phyloP scores from a whole-genome alignment of 2,329 filamentous ascomycete species.

The Diaporthe aspalathi region DNA sequence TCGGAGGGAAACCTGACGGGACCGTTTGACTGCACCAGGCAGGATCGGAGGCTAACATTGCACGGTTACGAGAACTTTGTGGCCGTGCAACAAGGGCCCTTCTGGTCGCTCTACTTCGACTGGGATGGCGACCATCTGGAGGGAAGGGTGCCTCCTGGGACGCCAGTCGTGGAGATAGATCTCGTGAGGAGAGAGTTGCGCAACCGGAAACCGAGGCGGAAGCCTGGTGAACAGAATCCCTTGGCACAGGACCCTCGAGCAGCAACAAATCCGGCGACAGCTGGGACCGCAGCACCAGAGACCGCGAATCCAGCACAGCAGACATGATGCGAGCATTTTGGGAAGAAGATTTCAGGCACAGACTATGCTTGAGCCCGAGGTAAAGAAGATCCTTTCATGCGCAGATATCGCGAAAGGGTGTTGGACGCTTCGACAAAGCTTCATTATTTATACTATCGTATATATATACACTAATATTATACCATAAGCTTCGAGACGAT shows the following conservation, averaged over 20 bases:
- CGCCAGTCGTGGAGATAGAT: constrained; percentile 66
- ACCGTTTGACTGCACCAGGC: constrained; percentile 63
- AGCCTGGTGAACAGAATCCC: constrained; percentile 11
- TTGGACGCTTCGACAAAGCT: neutral
- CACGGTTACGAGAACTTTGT: constrained; percentile 63
- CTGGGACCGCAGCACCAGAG: neutral
- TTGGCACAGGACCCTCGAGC: constrained; percentile 4
- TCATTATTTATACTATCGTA: neutral
- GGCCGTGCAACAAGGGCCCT: constrained; percentile 57
- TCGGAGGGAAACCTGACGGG: constrained; percentile 58
- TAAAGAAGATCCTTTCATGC: neutral
- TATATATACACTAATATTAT: constrained; percentile 17
- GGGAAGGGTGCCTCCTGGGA: constrained; percentile 58
- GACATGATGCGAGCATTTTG: neutral
- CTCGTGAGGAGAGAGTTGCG: constrained; percentile 61
- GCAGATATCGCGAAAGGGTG: neutral
- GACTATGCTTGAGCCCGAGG: neutral
- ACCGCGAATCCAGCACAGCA: neutral
- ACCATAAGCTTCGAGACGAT: neutral
- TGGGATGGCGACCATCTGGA: constrained; percentile 57
- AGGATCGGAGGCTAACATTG: constrained; percentile 62
- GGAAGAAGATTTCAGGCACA: neutral
- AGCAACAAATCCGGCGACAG: constrained; percentile 11
- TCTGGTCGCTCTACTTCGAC: constrained; percentile 63
- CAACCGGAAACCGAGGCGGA: constrained; percentile 14